phyloP scores from a whole-genome alignment of 108 stramenopile genomes.

The Aurantiochytrium sp. region DNA sequence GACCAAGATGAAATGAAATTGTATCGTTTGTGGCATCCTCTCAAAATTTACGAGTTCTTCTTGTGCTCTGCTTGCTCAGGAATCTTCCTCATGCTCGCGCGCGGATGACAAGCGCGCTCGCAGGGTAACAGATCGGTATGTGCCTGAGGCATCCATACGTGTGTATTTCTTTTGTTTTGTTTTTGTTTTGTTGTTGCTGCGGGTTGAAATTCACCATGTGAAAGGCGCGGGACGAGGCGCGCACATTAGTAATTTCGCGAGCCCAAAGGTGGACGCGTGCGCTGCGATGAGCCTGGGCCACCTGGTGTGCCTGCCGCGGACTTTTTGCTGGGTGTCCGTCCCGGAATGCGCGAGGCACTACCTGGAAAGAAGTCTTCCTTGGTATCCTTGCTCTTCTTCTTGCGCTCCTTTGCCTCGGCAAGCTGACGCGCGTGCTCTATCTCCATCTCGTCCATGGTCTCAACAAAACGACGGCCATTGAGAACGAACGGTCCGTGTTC shows the following conservation, averaged over 20 bases:
- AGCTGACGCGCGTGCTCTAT: background rate
- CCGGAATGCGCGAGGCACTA: background rate
- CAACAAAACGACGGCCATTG: background rate
- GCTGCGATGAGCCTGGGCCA: background rate
- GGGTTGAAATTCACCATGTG: too few species aligned
- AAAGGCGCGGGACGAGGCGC: too few species aligned
- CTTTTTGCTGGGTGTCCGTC: background rate
- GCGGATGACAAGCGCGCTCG: too few species aligned
- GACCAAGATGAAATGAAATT: too few species aligned
- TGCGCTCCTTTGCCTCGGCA: background rate
- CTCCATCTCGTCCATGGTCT: background rate
- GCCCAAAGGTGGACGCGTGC: background rate
- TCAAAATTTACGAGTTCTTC: too few species aligned
- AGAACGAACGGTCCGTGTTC: background rate
- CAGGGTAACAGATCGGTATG: too few species aligned
- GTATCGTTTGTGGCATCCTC: too few species aligned
- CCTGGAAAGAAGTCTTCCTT: background rate
- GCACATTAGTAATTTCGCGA: background rate
- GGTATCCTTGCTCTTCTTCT: background rate
- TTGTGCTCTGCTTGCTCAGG: too few species aligned
- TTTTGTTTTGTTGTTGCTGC: too few species aligned
- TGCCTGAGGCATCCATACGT: too few species aligned
- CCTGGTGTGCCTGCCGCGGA: background rate
- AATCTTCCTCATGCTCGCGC: too few species aligned
- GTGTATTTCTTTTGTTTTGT: too few species aligned